Percentiles rank a stretch among this genome's conserved stretches.
These are phyloP conservation scores for Saccharomyces hybrid DNA, from an alignment of 1,139 yeast genomes.

Conservation along the genomic window DNA sequence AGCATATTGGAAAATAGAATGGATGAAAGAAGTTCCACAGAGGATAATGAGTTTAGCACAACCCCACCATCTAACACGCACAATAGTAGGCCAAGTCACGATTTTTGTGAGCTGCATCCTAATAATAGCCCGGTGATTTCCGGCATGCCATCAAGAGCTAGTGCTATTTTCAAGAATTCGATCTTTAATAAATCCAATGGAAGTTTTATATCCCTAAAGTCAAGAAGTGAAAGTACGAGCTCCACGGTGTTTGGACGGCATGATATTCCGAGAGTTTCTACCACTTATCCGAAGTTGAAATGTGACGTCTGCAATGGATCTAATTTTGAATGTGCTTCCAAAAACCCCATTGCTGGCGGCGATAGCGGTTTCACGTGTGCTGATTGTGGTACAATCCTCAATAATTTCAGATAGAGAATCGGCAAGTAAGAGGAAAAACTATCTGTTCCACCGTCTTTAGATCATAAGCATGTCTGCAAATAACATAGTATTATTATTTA, in stretches of 20 bases:
- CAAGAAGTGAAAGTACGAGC: constrained; percentile 7
- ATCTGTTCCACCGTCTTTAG: not conserved
- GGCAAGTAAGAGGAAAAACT: not conserved
- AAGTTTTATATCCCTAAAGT: constrained; percentile 8
- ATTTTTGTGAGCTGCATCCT: not conserved
- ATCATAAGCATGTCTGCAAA: not conserved
- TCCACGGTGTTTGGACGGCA: constrained; percentile 5
- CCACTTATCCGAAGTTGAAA: constrained; percentile 6
- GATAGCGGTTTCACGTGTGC: constrained; percentile 15
- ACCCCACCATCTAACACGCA: not conserved
- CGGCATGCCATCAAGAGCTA: constrained; percentile 8
- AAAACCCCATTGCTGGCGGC: constrained; percentile 7
- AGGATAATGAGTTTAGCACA: not conserved
- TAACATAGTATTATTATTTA: not conserved
- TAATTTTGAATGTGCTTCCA: constrained; percentile 21
- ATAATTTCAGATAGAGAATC: constrained; percentile 16
- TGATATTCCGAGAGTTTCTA: constrained; percentile 3
- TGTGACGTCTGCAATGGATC: constrained; percentile 35
- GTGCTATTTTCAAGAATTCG: constrained; percentile 16
- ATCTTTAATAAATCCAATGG: constrained; percentile 11
- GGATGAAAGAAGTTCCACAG: not conserved
- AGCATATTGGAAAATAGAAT: not conserved
- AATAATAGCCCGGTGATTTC: not conserved
- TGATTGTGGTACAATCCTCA: constrained; percentile 21
- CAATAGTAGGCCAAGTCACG: not conserved